Base-by-base conservation (phyloP, 2,329 filamentous ascomycete species). In the Fusarium compactum region DNA sequence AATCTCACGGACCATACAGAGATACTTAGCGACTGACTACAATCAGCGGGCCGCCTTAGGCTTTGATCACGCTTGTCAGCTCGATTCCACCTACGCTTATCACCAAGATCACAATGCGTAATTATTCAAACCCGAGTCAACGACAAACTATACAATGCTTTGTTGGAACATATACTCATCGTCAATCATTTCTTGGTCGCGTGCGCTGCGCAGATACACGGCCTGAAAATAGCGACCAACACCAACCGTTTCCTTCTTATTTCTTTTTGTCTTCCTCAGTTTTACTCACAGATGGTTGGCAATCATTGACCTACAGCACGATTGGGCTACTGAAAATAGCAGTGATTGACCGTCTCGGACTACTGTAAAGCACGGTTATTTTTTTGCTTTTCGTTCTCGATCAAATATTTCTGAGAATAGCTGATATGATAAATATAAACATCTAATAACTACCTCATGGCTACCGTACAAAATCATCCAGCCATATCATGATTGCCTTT, bases 1-100 rank as follows among this genome's bases (percentile, higher is more conserved):
- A 53, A 43, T 69, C 58, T 58, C 62, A 66, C 71, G 69, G 73
- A 47, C 72, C 69, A 75, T 63, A 46, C 43, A 27, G 16, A 57
- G 30, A 56, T 65, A 46, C 52, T 73, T 73, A 58, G 45, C 24
- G 71, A 51, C 69, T 72, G 18, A 38, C 34, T n/a, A n/a, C 34
- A 72, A 55, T 53, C 55, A 61, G 62, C 70, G 70, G 74, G 59
- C 70, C 72, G 74, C 65, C 58, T 65, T 45, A 66, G 56, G 67
- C 51, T 58, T 50, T 58, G 47, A 25, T 14, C 32, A 54, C 38
- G 48, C 54, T 57, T 65, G 65, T 51, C 67, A 72, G 60, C 65
- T 74, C 30, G 30, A 25, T 38, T 50, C 47, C 15, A 51, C 22
- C 12, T 51, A 25, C 34, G 58, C 50, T 43, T 53, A 53, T 53